These are phyloP conservation scores for Musa troglodytarum DNA, from an alignment of 176 grass and related monocot genomes.

Conservation along the genomic window DNA sequence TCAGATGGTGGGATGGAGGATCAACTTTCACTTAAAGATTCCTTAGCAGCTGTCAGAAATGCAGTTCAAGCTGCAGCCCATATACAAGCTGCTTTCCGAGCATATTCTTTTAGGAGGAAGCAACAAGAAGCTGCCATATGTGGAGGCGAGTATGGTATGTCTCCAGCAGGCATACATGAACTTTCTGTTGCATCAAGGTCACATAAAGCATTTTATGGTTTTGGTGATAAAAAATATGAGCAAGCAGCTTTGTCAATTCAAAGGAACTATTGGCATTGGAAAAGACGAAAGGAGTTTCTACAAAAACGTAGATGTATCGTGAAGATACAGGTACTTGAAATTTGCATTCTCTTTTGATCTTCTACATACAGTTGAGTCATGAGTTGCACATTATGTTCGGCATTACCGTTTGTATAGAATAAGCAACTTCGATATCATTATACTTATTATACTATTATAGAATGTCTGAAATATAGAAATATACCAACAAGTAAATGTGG, in stretches of 20 bases:
- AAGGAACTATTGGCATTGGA: slow-evolving; percentile 87
- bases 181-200: slow-evolving; percentile 18
- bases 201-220: slow-evolving; percentile 3
- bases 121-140: slow-evolving; percentile 34
- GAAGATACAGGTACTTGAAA: slow-evolving; percentile 70
- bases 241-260: slow-evolving; percentile 88
- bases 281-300: slow-evolving; percentile 54
- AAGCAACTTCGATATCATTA: background rate
- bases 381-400: background rate
- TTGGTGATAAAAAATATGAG: slow-evolving; percentile 27
- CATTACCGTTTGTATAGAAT: background rate
- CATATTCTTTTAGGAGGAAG: slow-evolving; percentile 59
- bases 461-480: background rate
- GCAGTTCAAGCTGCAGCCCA: slow-evolving; percentile 66
- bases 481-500: too few species aligned
- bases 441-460: background rate
- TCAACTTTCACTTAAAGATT: slow-evolving; percentile 78
- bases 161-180: slow-evolving; percentile 23
- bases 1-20: slow-evolving; percentile 45
- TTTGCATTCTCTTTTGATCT: background rate
- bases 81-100: slow-evolving; percentile 69
- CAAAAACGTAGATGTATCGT: slow-evolving; percentile 44
- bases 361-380: background rate
- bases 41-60: slow-evolving; percentile 55
- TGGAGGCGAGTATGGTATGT: slow-evolving; percentile 18